phyloP scores from a whole-genome alignment of 2,329 filamentous ascomycete species.

The Talaromyces sp. region DNA sequence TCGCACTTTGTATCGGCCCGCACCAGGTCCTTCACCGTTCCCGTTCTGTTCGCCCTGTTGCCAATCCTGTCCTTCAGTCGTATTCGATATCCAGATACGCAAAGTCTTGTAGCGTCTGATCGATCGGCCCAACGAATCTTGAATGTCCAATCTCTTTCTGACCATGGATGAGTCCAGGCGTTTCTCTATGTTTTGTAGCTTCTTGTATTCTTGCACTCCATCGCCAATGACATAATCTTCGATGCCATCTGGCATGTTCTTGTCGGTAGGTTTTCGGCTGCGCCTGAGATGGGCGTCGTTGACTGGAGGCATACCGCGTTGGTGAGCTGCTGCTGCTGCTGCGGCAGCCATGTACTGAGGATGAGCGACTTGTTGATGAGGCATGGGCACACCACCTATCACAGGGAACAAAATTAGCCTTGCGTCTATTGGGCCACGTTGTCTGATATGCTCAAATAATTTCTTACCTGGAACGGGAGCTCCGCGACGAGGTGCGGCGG shows the following conservation, averaged over 20 bases:
- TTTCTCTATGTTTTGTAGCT: conserved; percentile 81
- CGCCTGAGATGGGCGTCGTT: conserved; percentile 65
- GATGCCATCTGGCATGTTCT: conserved; percentile 86
- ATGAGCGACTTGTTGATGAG: conserved; percentile 39
- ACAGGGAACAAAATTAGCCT: conserved; percentile 16
- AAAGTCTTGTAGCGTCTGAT: conserved; percentile 80
- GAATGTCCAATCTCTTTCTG: conserved; percentile 86
- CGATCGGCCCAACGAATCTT: conserved; percentile 73
- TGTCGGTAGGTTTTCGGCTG: conserved; percentile 88
- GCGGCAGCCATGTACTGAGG: conserved; percentile 38
- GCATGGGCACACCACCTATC: conserved; percentile 36
- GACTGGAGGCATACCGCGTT: conserved; percentile 39
- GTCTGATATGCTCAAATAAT: conserved; percentile 17
- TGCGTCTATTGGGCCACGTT: neutral
- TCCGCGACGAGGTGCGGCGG: conserved; percentile 44
- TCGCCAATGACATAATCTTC: conserved; percentile 81
- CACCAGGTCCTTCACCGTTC: conserved; percentile 45
- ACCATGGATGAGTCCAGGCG: conserved; percentile 89
- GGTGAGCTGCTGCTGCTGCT: conserved; percentile 20
- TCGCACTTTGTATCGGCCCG: conserved; percentile 71
- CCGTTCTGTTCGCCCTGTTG: conserved; percentile 83
- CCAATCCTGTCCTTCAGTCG: conserved; percentile 91
- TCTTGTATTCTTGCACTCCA: conserved; percentile 76
- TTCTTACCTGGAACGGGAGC: conserved; percentile 39
- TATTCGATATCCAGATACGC: conserved; percentile 93